Base-by-base conservation (phyloP, 2,329 filamentous ascomycete genomes). In the Salinomyces thailandicus region DNA sequence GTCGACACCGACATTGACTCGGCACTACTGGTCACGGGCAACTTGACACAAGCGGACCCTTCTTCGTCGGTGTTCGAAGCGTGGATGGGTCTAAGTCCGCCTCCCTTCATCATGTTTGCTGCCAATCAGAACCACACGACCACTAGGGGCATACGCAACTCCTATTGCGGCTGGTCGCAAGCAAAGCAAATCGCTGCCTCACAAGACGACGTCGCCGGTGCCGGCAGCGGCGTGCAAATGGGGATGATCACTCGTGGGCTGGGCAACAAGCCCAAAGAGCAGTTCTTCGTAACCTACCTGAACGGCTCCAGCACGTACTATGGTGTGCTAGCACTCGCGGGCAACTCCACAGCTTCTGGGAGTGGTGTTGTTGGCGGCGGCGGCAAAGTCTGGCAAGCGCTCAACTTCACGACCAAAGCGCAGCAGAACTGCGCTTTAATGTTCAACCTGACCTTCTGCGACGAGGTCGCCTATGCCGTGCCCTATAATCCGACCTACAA, bases 391-490 rank as follows among this genome's bases (percentile, higher is more conserved):
- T 93, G 81, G 63, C 66, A 69, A 34, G 13, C 73, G 13, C 81
- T 81, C 34, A 69, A 68, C n/a, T 93, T 93, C 59, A 68, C 66
- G 5, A 95, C 89, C 6, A 85, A 87, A 56, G 67, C 75, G 76
- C 84, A 82, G 40, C 15, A 19, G 11, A 93, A 87, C 53, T 98
- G 91, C 59, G 80, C 81, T 41, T 71, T 98, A 27, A 71, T 96
- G 31, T 87, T 79, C 58, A 79, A 93, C 53, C 75, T 98, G n/a
- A 68, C 77, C 0, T 93, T 96, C 59, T 98, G 91, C 63, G 73
- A 80, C 48, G 77, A 89, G 50, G 81, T 89, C 32, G 85, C 89
- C 34, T 95, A 95, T 55, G 82, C 89, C 5, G 91, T 95, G 0
- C 91, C 91, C 0, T 79, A 81, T 27, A 93, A 93, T 52, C 69